Percentiles rank a stretch among this genome's conserved stretches.
phyloP scores from a whole-genome alignment of 805 yeast species.

The Kodamaea lidongshanica region DNA sequence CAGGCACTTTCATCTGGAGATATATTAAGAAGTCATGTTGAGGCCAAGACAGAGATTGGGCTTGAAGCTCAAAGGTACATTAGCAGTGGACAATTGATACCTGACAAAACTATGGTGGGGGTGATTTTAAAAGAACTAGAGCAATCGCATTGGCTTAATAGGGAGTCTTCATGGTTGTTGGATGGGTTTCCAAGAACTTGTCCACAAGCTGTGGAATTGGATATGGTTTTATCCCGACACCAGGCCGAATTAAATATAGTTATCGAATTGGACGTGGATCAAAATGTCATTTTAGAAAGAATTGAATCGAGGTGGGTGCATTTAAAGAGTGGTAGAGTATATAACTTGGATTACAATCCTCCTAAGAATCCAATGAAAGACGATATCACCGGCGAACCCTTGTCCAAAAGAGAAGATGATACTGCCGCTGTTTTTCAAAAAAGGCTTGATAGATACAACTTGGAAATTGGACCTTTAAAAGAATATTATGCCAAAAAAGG shows the following conservation, averaged over 20 bases:
- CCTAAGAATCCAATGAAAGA: constrained; percentile 78
- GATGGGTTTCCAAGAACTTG: constrained; percentile 91
- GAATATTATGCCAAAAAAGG: constrained; percentile 45
- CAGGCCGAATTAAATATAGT: constrained; percentile 58
- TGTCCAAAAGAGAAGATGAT: constrained; percentile 77
- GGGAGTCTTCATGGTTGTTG: constrained; percentile 57
- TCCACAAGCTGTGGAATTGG: constrained; percentile 61
- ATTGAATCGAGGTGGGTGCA: constrained; percentile 86
- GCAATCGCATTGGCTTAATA: constrained; percentile 36
- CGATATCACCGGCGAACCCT: constrained; percentile 84
- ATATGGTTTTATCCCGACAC: constrained; percentile 32
- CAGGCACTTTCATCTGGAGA: constrained; percentile 79
- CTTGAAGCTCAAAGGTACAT: constrained; percentile 51
- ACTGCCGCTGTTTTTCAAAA: constrained; percentile 64
- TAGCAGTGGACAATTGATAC: constrained; percentile 59
- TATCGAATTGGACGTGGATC: constrained; percentile 86
- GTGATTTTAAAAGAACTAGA: constrained; percentile 49
- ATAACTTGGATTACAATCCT: constrained; percentile 81
- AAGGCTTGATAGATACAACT: constrained; percentile 58
- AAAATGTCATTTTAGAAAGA: constrained; percentile 69
- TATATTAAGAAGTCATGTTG: constrained; percentile 63
- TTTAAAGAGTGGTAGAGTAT: constrained; percentile 76
- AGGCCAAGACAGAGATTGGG: constrained; percentile 49
- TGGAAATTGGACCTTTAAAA: constrained; percentile 57
- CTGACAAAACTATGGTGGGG: constrained; percentile 62